These are phyloP conservation scores for Ophiobolus disseminans DNA, from an alignment of 2,329 filamentous ascomycete genomes.

Conservation along the genomic window DNA sequence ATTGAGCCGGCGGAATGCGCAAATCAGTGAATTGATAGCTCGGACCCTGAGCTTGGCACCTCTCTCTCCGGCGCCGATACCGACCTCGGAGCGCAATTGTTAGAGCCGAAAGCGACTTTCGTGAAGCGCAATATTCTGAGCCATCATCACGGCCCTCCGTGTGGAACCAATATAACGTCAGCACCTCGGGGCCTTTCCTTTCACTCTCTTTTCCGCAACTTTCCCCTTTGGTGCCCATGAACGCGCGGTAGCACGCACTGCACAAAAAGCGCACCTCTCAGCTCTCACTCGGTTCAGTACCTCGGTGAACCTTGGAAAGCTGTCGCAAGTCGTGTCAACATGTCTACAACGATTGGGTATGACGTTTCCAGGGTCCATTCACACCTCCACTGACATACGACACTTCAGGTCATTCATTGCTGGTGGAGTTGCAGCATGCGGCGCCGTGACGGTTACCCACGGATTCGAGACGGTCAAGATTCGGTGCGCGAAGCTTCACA, in stretches of 20 bases:
- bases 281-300: slow-evolving; percentile 2
- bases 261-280: slow-evolving; percentile 3
- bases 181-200: background rate
- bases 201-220: background rate
- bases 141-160: slow-evolving; percentile 8
- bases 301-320: background rate
- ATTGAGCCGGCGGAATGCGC: slow-evolving; percentile 22
- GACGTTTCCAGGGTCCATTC: slow-evolving; percentile 3
- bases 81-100: slow-evolving; percentile 6
- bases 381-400: slow-evolving; percentile 1
- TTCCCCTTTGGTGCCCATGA: slow-evolving; percentile 5
- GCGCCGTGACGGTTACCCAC: slow-evolving; percentile 95
- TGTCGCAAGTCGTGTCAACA: slow-evolving; percentile 31
- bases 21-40: slow-evolving; percentile 11
- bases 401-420: slow-evolving; percentile 80
- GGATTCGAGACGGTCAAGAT: slow-evolving; percentile 99
- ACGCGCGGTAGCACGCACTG: slow-evolving; percentile 6
- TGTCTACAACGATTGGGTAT: slow-evolving; percentile 59
- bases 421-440: slow-evolving; percentile 94
- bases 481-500: slow-evolving; percentile 63
- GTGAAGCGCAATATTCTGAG: slow-evolving; percentile 20
- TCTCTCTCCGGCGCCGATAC: background rate
- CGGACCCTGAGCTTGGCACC: slow-evolving; percentile 14
- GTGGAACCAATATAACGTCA: slow-evolving; percentile 3
- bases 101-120: background rate